Evolutionary conservation across 192 early-diverging fungal genomes (phyloP).

Genomic region (Phycomyces blakesleeanus): DNA sequence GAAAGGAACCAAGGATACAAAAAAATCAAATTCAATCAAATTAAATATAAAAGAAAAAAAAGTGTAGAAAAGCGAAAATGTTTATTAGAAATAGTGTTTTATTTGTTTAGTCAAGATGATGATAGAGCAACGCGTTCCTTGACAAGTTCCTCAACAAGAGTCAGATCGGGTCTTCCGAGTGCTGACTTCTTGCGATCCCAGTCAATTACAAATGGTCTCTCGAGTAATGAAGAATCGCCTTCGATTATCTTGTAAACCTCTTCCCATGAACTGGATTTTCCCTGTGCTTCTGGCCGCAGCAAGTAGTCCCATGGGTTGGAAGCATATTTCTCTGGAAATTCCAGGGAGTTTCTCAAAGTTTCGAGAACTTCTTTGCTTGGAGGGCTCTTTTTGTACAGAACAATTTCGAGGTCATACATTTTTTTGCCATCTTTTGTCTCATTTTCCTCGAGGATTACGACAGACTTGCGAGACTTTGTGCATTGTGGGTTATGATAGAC

Average conservation of each 20-base stretch:
- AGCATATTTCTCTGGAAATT: conserved; percentile 10
- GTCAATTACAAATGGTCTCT: conserved; percentile 38
- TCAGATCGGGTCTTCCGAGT: conserved; percentile 28
- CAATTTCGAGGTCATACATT: conserved; percentile 12
- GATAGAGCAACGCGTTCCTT: background rate
- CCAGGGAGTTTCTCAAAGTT: conserved; percentile 17
- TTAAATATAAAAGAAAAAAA: no score
- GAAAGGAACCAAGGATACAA: no score
- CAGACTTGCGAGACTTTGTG: conserved; percentile 24
- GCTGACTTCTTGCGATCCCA: conserved; percentile 32
- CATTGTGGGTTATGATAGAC: conserved; percentile 37
- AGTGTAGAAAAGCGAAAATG: no score
- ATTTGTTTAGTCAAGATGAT: no score
- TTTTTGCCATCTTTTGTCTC: background rate
- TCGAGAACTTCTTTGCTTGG: conserved; percentile 24
- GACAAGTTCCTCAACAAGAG: conserved; percentile 17
- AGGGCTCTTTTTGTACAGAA: conserved; percentile 21
- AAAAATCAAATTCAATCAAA: no score
- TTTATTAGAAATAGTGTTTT: no score
- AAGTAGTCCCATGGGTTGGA: conserved; percentile 17
- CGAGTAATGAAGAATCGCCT: conserved; percentile 21
- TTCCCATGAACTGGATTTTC: conserved; percentile 6
- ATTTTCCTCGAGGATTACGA: conserved; percentile 16
- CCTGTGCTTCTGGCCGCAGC: conserved; percentile 31
- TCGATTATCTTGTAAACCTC: conserved; percentile 16